A percentile compares a stretch with the other conserved stretches of the same genome.
Conservation (phyloP, 805 yeast species). For the Sugiyamaella smithiae region DNA sequence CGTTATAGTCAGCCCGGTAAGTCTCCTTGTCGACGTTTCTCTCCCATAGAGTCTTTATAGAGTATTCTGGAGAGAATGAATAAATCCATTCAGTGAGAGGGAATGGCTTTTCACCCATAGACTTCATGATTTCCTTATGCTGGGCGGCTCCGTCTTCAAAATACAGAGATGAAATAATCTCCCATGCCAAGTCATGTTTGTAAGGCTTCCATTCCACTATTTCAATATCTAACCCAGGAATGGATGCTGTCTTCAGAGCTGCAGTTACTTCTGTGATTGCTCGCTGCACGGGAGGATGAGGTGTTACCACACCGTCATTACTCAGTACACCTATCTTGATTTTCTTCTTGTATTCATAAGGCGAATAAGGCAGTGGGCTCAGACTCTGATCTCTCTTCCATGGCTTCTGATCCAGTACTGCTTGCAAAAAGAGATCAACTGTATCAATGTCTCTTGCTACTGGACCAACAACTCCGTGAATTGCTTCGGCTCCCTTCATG, state of each 20-base stretch:
- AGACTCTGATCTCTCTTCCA: slow-evolving; percentile 53
- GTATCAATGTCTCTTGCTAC: slow-evolving; percentile 50
- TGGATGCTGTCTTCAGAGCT: slow-evolving; percentile 10
- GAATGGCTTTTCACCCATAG: slow-evolving; percentile 69
- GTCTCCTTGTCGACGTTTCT: slow-evolving; percentile 33
- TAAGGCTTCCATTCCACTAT: slow-evolving; percentile 31
- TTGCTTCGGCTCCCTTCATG: slow-evolving; percentile 48
- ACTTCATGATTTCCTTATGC: slow-evolving; percentile 50
- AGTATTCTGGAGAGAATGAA: slow-evolving; percentile 6
- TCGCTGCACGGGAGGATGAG: slow-evolving; percentile 49
- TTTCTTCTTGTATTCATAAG: slow-evolving; percentile 37
- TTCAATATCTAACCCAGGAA: slow-evolving; percentile 23
- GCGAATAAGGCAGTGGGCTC: slow-evolving; percentile 51
- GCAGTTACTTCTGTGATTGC: slow-evolving; percentile 36
- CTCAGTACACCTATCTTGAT: slow-evolving; percentile 48
- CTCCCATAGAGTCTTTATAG: slow-evolving; percentile 15
- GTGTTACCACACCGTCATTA: slow-evolving; percentile 49
- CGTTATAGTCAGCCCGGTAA: slow-evolving; percentile 34
- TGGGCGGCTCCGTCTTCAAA: slow-evolving; percentile 65
- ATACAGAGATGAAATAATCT: slow-evolving; percentile 42
- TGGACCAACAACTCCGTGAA: slow-evolving; percentile 43
- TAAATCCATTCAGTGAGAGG: slow-evolving; percentile 15
- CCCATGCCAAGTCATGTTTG: slow-evolving; percentile 33
- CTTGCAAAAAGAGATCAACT: slow-evolving; percentile 47
- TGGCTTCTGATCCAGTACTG: slow-evolving; percentile 48